Base-by-base conservation (phyloP, 192 early-diverging fungal genomes). In the Rhizophagus prolifer region DNA sequence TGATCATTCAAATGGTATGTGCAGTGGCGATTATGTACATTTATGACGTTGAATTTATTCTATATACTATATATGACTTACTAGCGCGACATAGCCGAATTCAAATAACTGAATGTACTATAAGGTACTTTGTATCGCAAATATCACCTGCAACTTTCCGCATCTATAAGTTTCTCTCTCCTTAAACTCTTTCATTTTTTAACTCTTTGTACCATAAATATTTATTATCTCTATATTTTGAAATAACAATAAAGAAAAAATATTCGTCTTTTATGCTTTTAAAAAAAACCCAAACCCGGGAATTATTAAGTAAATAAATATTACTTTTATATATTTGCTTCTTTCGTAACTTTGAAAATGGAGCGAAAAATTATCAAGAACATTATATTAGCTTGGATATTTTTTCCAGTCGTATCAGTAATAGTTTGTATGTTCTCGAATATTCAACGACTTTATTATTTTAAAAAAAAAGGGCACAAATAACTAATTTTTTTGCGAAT, bases 311-410 rank as follows among this genome's bases (percentile, higher is more conserved):
- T 44, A 44, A 44, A 44, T 10, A 44, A 8, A 44, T 44, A 44
- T 12, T 44, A 38, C 36, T 44, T 44, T 44, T 44, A 44, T 44
- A 44, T 44, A 44, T 44, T 44, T 10, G 41, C 41, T 44, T 44
- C 41, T 44, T 41, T 44, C 10, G 41, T 44, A 12, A 44, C 41
- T 44, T 44, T 44, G 10, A 44, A 54, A 54, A 54, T 54, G 47
- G 47, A 54, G 47, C 16, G 47, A 19, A 54, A 54, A 54, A 54
- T 19, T 13, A 54, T 54, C 4, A 54, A 19, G 16, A 54, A 54
- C 23, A 28, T 75, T 65, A 30, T 75, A 47, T 65, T 75, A 16
- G 19, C 54, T 47, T 75, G 74, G 74, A 25, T 75, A 21, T 75
- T 75, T 41, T 75, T 62, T 26, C 74, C 74, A 14, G 8, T 75